Percentiles rank a stretch among this genome's conserved stretches.
Evolutionary conservation across 148 eudicot genomes (phyloP).

Genomic region (Rhododendron vialii): DNA sequence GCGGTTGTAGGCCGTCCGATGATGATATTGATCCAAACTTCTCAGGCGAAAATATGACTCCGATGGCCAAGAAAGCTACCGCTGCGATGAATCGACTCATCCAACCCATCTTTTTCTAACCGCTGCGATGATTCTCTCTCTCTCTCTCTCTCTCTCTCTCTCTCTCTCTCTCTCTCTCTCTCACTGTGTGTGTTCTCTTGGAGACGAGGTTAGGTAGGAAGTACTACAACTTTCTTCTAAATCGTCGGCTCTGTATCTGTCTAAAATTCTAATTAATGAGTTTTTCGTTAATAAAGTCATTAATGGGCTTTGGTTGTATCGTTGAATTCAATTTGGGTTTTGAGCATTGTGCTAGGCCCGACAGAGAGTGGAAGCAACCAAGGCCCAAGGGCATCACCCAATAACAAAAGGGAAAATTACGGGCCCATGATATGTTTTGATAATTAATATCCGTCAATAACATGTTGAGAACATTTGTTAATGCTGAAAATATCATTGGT

Average conservation of each 20-base stretch:
- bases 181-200: not conserved
- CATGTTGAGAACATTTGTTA: too few species aligned
- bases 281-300: not conserved
- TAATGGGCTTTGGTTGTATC: not conserved
- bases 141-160: not conserved
- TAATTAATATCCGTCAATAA: too few species aligned
- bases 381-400: too few species aligned
- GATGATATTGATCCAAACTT: constrained; percentile 35
- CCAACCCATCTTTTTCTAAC: constrained; percentile 57
- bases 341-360: too few species aligned
- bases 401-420: too few species aligned
- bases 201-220: not conserved
- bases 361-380: too few species aligned
- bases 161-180: too few species aligned
- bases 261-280: too few species aligned
- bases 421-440: too few species aligned
- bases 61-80: constrained; percentile 66
- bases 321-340: too few species aligned
- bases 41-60: constrained; percentile 82
- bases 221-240: not conserved
- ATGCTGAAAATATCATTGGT: too few species aligned
- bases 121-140: not conserved
- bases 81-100: constrained; percentile 62
- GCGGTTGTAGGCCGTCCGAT: constrained; percentile 25
- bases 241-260: too few species aligned